phyloP scores from a whole-genome alignment of 305 asterid genomes.

The Fraxinus paxiana region DNA sequence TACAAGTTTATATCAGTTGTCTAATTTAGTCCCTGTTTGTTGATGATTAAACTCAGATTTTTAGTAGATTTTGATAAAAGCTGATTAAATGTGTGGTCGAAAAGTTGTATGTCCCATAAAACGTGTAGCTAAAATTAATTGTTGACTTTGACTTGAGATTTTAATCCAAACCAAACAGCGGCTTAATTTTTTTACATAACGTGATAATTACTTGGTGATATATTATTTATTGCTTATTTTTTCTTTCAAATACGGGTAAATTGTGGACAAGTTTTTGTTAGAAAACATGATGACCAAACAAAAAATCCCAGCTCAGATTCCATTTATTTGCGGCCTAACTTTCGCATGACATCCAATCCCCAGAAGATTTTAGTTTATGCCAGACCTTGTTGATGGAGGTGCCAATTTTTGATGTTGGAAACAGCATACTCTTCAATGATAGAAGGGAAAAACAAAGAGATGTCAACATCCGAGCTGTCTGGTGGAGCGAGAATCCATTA shows the following conservation, averaged over 20 bases:
- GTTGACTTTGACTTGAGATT: background rate
- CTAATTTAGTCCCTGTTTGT: background rate
- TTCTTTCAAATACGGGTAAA: background rate
- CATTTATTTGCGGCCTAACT: conserved; percentile 10
- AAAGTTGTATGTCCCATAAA: background rate
- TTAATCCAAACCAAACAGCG: background rate
- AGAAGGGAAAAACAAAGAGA: conserved; percentile 87
- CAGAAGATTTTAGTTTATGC: background rate
- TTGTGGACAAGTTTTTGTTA: background rate
- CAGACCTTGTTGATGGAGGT: conserved; percentile 10
- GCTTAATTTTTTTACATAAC: background rate
- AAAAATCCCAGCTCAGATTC: background rate
- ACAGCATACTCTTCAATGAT: conserved; percentile 94
- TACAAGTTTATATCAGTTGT: background rate
- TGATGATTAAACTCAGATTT: background rate
- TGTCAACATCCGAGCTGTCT: conserved; percentile 81
- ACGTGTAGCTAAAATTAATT: background rate
- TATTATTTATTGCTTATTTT: background rate
- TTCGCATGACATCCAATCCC: background rate
- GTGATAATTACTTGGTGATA: background rate
- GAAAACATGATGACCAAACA: background rate
- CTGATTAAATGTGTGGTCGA: background rate
- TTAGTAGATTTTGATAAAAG: background rate
- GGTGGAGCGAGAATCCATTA: conserved; percentile 96
- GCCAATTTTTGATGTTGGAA: conserved; percentile 28